Base-by-base conservation (phyloP, 2,329 filamentous ascomycete genomes). In the Colletotrichum somersetense region DNA sequence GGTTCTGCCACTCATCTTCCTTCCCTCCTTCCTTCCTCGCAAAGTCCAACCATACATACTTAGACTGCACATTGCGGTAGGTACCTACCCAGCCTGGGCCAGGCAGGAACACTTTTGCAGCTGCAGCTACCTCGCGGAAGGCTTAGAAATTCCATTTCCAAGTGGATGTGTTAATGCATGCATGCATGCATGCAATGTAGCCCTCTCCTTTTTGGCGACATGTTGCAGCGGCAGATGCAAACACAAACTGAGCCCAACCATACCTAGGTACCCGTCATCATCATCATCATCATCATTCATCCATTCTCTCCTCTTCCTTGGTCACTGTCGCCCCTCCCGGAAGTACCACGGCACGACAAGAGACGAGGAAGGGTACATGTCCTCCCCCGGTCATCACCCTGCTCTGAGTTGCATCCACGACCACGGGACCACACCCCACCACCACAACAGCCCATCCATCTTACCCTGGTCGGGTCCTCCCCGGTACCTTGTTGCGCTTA, bases 141-240 rank as follows among this genome's bases (percentile, higher is more conserved):
- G 2, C 42, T 4, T 38, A 8, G 10, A 30, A 56, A 62, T 52
- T 44, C 56, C 67, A 66, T 53, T 58, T 33, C 55, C 35, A 53
- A 30, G 33, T 62, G 63, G 40, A 50, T 30, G 30, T 30, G 4
- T 30, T 3, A 4, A 30, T 30, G 4, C 4, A 30, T 30, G 30
- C 30, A 30, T 30, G 30, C 30, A 30, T 30, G 30, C 30, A 30
- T 30, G 30, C 30, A 30, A 30, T 30, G 30, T 30, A 10, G 12
- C 58, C 65, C 18, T 67, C 52, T 57, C 44, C 20, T 10, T 68
- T 53, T 30, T 35, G 64, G 59, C 57, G 30, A 55, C 63, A 62
- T 67, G 58, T 71, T 71, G 65, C 65, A 71, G 64, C 58, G 58
- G 68, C 65, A 71, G 65, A 68, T 68, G 58, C 58, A 68, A 52